Percentiles rank a stretch among this genome's conserved stretches.
These are phyloP conservation scores for Lupinus albus DNA, from an alignment of 306 rosid species.

Conservation along the genomic window DNA sequence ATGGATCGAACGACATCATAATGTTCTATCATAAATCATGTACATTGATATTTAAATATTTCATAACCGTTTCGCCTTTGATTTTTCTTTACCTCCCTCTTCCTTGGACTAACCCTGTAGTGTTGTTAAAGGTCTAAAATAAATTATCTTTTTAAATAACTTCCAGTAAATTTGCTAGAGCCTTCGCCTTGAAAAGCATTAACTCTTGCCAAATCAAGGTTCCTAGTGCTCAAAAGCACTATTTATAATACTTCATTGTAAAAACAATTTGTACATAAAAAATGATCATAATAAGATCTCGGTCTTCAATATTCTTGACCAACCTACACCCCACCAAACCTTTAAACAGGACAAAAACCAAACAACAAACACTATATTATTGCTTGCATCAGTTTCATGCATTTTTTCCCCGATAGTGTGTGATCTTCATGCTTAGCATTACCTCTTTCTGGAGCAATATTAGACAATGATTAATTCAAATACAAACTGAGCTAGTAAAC, in stretches of 20 bases:
- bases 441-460: conserved; percentile 1
- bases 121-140: neutral
- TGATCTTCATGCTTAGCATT: neutral
- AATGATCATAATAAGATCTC: neutral
- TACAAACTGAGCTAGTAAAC: conserved; percentile 9
- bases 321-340: neutral
- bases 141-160: neutral
- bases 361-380: conserved; percentile 1
- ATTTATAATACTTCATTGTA: neutral
- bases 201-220: neutral
- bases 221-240: neutral
- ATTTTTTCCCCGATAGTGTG: conserved; percentile 12
- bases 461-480: neutral
- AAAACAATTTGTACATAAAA: neutral
- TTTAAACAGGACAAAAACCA: neutral
- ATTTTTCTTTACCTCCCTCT: too few relatives aligned
- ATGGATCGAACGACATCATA: too few relatives aligned
- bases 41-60: too few relatives aligned
- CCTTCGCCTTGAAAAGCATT: neutral
- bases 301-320: neutral
- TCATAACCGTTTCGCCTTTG: too few relatives aligned
- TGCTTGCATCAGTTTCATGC: neutral
- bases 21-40: too few relatives aligned
- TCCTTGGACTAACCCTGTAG: too few relatives aligned
- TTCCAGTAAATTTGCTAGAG: neutral